These are phyloP conservation scores for Chlorella sp. DNA, from an alignment of 139 green algal species.

Conservation along the genomic window DNA sequence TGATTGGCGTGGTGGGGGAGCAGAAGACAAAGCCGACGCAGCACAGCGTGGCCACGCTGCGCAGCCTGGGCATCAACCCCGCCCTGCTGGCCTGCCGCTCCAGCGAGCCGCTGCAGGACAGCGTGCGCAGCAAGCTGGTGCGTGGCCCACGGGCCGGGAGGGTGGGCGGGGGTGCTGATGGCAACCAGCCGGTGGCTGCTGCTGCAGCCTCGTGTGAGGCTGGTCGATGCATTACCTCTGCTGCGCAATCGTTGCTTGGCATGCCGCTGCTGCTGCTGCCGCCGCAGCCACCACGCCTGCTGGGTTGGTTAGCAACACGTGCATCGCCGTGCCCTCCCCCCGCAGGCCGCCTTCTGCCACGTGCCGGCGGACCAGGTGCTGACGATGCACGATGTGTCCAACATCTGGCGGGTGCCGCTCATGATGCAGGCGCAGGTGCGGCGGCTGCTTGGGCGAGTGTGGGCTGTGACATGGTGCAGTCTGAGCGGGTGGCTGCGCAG, in stretches of 20 bases:
- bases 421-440: conserved; percentile 88
- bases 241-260: no score
- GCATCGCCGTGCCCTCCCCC: neutral
- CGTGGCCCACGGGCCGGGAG: neutral
- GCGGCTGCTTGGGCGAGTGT: no score
- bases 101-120: conserved; percentile 75
- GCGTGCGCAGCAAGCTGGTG: conserved; percentile 92
- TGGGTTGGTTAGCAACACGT: neutral
- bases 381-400: conserved; percentile 96
- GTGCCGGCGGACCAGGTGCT: conserved; percentile 86
- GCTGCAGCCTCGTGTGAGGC: neutral
- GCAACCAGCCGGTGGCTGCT: neutral
- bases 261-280: no score
- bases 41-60: conserved; percentile 92
- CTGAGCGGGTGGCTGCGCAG: no score
- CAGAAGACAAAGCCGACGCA: conserved; percentile 99
- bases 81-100: conserved; percentile 90
- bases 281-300: no score
- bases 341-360: conserved; percentile 95
- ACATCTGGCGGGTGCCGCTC: conserved; percentile 96
- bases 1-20: conserved; percentile 97
- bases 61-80: conserved; percentile 92
- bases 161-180: neutral
- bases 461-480: no score
- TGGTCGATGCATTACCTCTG: neutral